These are phyloP conservation scores for Triangularia setosa DNA, from an alignment of 2,329 filamentous ascomycete genomes.

Conservation along the genomic window DNA sequence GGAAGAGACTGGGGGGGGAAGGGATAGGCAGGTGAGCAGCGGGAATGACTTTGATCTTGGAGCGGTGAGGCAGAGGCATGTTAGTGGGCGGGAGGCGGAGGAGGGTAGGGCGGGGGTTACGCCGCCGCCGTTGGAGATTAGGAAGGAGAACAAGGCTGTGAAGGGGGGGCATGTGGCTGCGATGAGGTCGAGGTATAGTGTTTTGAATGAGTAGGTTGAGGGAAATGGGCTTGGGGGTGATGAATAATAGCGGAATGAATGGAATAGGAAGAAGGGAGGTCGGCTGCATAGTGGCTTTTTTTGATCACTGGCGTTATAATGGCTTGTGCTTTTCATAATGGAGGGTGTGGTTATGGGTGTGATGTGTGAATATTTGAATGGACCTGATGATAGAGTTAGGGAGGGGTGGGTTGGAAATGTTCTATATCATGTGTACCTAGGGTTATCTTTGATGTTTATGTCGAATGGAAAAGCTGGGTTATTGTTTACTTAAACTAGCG, in stretches of 20 bases:
- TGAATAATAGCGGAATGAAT: too few relatives aligned
- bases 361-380: not conserved
- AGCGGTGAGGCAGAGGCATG: slow-evolving; percentile 50
- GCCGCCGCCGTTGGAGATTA: slow-evolving; percentile 28
- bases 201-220: slow-evolving; percentile 4
- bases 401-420: not conserved
- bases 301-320: not conserved
- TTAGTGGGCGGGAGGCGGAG: slow-evolving; percentile 70
- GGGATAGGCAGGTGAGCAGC: slow-evolving; percentile 52
- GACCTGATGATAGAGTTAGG: too few relatives aligned
- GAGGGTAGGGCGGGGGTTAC: slow-evolving; percentile 54
- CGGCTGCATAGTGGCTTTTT: not conserved
- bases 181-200: slow-evolving; percentile 3
- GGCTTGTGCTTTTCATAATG: not conserved
- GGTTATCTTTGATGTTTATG: not conserved
- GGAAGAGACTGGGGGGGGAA: slow-evolving; percentile 35
- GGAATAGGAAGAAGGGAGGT: not conserved
- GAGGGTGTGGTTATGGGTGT: not conserved
- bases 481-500: too few relatives aligned
- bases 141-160: slow-evolving; percentile 56
- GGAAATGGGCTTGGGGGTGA: not conserved
- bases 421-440: not conserved
- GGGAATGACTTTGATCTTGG: slow-evolving; percentile 52
- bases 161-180: slow-evolving; percentile 36
- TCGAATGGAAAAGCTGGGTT: not conserved